phyloP scores from a whole-genome alignment of 2,329 filamentous ascomycete genomes.

The Esteya vermicola region DNA sequence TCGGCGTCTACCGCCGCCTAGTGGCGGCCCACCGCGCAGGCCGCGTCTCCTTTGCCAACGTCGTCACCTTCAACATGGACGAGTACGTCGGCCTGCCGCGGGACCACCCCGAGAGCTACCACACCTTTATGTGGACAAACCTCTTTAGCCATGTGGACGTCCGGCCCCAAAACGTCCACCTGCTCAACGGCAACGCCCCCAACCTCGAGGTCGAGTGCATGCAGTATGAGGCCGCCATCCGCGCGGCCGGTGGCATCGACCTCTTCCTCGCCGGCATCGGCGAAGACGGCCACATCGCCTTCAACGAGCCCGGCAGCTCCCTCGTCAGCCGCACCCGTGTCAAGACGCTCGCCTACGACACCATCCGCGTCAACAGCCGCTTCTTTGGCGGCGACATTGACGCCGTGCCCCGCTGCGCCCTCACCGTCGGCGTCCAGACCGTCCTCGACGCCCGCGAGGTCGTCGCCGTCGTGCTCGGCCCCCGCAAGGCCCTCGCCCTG shows the following conservation, averaged over 20 bases:
- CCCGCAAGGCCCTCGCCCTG: slow-evolving; percentile 57
- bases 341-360: slow-evolving; percentile 67
- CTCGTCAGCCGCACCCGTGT: slow-evolving; percentile 56
- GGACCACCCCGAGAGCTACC: slow-evolving; percentile 64
- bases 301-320: slow-evolving; percentile 67
- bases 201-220: slow-evolving; percentile 57
- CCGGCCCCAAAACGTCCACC: slow-evolving; percentile 53
- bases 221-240: slow-evolving; percentile 59
- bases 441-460: slow-evolving; percentile 59
- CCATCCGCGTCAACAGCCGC: slow-evolving; percentile 59
- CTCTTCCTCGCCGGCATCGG: slow-evolving; percentile 66
- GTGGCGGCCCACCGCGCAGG: slow-evolving; percentile 47
- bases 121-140: slow-evolving; percentile 72
- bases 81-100: slow-evolving; percentile 62
- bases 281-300: slow-evolving; percentile 66
- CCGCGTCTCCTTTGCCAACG: slow-evolving; percentile 40
- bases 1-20: slow-evolving; percentile 54
- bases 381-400: slow-evolving; percentile 55
- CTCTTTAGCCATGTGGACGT: slow-evolving; percentile 67
- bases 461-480: slow-evolving; percentile 58
- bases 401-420: slow-evolving; percentile 54
- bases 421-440: slow-evolving; percentile 44
- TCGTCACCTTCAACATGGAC: slow-evolving; percentile 58
- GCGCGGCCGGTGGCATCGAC: slow-evolving; percentile 55
- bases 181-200: slow-evolving; percentile 57